Percentiles rank a stretch among this genome's conserved stretches.
These are phyloP conservation scores for Monilinia vaccinii-corymbosi DNA, from an alignment of 2,329 filamentous ascomycete species.

Conservation along the genomic window DNA sequence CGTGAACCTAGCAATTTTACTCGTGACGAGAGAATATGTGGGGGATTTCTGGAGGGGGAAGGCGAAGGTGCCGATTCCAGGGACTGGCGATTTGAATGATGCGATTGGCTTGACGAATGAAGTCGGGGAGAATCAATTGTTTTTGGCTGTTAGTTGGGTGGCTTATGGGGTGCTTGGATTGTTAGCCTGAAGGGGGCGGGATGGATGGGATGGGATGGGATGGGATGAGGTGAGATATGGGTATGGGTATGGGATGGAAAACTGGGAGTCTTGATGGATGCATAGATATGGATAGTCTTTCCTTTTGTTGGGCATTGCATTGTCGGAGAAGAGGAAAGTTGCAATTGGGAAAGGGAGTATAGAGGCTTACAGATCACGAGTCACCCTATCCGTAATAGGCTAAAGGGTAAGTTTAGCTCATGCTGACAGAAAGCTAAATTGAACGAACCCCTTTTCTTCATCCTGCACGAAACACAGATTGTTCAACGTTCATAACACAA, in stretches of 20 bases:
- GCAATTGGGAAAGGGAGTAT: too few species aligned
- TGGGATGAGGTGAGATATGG: too few species aligned
- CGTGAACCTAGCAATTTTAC: neutral
- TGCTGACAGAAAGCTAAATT: neutral
- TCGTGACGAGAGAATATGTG: neutral
- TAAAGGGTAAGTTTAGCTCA: neutral
- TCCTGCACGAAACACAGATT: neutral
- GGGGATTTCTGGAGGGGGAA: constrained; percentile 5
- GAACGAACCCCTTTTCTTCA: neutral
- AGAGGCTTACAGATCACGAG: neutral
- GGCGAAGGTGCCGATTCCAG: neutral
- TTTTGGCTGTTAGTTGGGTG: neutral
- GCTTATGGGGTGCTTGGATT: neutral
- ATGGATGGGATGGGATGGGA: neutral
- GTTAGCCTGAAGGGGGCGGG: neutral
- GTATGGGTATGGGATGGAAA: neutral
- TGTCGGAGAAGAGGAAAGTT: neutral
- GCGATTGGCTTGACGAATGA: constrained; percentile 5
- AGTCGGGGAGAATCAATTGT: neutral
- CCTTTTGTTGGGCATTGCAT: neutral
- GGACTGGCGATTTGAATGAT: neutral
- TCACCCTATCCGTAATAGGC: too few species aligned
- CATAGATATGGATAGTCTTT: neutral
- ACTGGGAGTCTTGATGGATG: neutral
- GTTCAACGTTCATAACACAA: neutral